phyloP scores from a whole-genome alignment of 1,139 yeast species.

The Candida sojae region DNA sequence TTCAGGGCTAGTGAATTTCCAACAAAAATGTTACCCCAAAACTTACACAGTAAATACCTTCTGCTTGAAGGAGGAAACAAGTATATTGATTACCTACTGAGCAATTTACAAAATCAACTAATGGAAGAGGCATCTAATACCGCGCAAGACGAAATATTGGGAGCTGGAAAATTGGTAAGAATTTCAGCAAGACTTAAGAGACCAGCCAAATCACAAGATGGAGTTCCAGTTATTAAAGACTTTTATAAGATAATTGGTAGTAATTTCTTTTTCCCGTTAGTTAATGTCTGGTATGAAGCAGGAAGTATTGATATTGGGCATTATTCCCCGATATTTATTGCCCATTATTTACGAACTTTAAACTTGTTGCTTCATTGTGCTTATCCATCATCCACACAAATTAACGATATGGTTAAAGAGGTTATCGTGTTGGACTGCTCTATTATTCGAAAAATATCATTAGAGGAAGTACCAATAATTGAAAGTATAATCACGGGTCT shows the following conservation, averaged over 20 bases:
- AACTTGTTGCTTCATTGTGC: constrained; percentile 58
- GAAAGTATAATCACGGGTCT: constrained; percentile 53
- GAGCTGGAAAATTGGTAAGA: constrained; percentile 50
- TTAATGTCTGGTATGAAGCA: constrained; percentile 54
- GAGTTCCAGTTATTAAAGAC: constrained; percentile 22
- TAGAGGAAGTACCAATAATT: constrained; percentile 34
- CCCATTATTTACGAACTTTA: constrained; percentile 62
- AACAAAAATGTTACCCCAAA: constrained; percentile 47
- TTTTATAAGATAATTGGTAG: constrained; percentile 50
- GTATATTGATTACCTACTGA: constrained; percentile 8
- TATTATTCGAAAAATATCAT: constrained; percentile 19
- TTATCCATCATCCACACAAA: constrained; percentile 51
- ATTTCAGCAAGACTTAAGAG: constrained; percentile 33
- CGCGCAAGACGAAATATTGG: constrained; percentile 41
- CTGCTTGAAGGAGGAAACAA: constrained; percentile 14
- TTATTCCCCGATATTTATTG: constrained; percentile 54
- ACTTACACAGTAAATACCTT: constrained; percentile 41
- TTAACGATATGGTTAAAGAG: constrained; percentile 61
- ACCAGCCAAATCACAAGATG: constrained; percentile 6
- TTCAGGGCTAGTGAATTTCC: constrained; percentile 33
- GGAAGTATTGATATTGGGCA: constrained; percentile 50
- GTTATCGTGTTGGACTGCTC: constrained; percentile 41
- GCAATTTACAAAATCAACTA: constrained; percentile 31
- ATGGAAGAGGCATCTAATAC: constrained; percentile 39
- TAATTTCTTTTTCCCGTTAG: constrained; percentile 56